Conservation (phyloP, 345 rosid species). For the Chamaenerion angustifolium region DNA sequence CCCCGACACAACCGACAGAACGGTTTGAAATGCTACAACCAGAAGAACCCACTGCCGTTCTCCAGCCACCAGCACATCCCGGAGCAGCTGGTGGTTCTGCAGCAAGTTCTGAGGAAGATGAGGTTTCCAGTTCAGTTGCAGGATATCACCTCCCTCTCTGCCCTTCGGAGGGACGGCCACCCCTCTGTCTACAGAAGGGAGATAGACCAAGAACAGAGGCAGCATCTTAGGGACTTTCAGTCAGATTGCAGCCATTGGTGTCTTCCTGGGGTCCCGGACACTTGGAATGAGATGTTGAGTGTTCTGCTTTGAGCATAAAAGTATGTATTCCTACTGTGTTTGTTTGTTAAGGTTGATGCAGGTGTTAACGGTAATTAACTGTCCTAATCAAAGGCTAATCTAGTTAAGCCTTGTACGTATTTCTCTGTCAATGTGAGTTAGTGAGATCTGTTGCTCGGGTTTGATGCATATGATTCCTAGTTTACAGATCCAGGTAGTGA, state of each 20-base stretch:
- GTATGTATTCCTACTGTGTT: not conserved
- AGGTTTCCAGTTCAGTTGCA: conserved; percentile 66
- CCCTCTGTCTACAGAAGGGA: conserved; percentile 73
- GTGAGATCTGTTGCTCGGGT: too few relatives aligned
- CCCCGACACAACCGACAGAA: conserved; percentile 71
- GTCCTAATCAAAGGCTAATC: too few relatives aligned
- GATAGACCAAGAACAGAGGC: conserved; percentile 36
- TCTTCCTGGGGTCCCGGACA: conserved; percentile 91
- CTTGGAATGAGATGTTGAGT: conserved; percentile 83
- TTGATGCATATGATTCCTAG: too few relatives aligned
- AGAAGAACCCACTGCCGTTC: conserved; percentile 46
- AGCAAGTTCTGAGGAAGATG: conserved; percentile 55
- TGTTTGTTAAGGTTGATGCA: not conserved
- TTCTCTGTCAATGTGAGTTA: too few relatives aligned
- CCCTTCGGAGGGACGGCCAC: conserved; percentile 74
- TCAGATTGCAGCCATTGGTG: conserved; percentile 98
- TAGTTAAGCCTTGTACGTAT: too few relatives aligned
- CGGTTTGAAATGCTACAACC: conserved; percentile 83
- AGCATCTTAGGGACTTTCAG: conserved; percentile 23
- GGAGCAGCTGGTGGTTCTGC: conserved; percentile 42
- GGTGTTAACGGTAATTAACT: not conserved
- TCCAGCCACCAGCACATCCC: conserved; percentile 58
- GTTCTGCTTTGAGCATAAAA: conserved; percentile 23
- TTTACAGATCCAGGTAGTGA: too few relatives aligned
- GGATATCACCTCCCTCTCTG: conserved; percentile 69